Conservation (phyloP, 768 basidiomycete genomes). For the Psilocybe cyanescens region DNA sequence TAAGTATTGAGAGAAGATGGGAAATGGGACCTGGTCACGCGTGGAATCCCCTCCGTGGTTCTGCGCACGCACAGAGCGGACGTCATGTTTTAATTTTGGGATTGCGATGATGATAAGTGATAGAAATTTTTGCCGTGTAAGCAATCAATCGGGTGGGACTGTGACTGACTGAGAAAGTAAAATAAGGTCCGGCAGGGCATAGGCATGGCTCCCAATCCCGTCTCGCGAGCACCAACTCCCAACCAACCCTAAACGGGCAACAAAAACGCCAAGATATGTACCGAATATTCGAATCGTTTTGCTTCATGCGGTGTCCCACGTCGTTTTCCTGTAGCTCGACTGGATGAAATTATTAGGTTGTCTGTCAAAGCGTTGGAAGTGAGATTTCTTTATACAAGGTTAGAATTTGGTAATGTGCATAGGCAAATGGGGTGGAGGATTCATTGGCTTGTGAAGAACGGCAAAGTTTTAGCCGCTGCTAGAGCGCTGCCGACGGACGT, state of each 20-base stretch:
- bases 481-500: too few species aligned
- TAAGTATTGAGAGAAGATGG: conserved; percentile 11
- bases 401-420: too few species aligned
- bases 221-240: background rate
- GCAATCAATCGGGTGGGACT: conserved; percentile 9
- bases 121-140: conserved; percentile 3
- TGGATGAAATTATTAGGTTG: too few species aligned
- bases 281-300: too few species aligned
- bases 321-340: too few species aligned
- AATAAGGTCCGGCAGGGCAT: conserved; percentile 16
- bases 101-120: background rate
- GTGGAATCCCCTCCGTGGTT: conserved; percentile 3
- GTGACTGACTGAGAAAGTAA: background rate
- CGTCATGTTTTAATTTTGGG: conserved; percentile 6
- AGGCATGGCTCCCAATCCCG: background rate
- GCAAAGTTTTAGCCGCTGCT: too few species aligned
- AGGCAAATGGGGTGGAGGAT: too few species aligned
- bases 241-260: background rate
- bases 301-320: too few species aligned
- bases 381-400: too few species aligned
- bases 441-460: too few species aligned
- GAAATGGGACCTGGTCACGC: conserved; percentile 10
- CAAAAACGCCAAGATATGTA: background rate
- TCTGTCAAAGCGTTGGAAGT: too few species aligned
- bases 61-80: background rate